A percentile compares a stretch with the other conserved stretches of the same genome.
These are phyloP conservation scores for Tremella fuciformis DNA, from an alignment of 768 basidiomycete genomes.

Conservation along the genomic window DNA sequence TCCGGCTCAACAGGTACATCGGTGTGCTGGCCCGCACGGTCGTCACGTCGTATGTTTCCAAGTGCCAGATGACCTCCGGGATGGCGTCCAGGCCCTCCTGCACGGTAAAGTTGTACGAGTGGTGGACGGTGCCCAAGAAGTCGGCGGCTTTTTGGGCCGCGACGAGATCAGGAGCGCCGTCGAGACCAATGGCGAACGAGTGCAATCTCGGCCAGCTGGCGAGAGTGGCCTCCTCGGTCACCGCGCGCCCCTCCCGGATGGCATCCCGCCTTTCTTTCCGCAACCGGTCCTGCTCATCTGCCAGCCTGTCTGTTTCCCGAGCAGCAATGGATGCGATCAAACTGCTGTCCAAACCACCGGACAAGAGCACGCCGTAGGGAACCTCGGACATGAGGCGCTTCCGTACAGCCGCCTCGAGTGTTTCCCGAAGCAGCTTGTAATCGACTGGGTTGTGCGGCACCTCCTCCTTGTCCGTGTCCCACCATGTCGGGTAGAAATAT, in stretches of 20 bases:
- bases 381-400: slow-evolving; percentile 98
- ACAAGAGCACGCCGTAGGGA: slow-evolving; percentile 92
- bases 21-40: slow-evolving; percentile 96
- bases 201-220: slow-evolving; percentile 93
- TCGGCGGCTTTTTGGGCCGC: slow-evolving; percentile 91
- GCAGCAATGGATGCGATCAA: slow-evolving; percentile 93
- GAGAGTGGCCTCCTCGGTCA: slow-evolving; percentile 57
- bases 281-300: slow-evolving; percentile 71
- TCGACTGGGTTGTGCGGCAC: slow-evolving; percentile 62
- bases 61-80: slow-evolving; percentile 94
- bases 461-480: slow-evolving; percentile 72
- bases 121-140: slow-evolving; percentile 90
- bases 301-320: slow-evolving; percentile 88
- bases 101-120: slow-evolving; percentile 96
- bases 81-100: slow-evolving; percentile 97
- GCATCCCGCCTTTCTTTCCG: slow-evolving; percentile 56
- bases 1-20: slow-evolving; percentile 96
- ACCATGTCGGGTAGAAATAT: slow-evolving; percentile 89
- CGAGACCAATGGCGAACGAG: slow-evolving; percentile 94
- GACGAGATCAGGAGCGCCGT: slow-evolving; percentile 88
- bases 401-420: slow-evolving; percentile 83
- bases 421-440: slow-evolving; percentile 68
- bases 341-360: slow-evolving; percentile 92
- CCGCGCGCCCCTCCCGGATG: slow-evolving; percentile 30
- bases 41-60: slow-evolving; percentile 98